Base-by-base conservation (phyloP, 306 rosid species). In the Citrullus amarus region DNA sequence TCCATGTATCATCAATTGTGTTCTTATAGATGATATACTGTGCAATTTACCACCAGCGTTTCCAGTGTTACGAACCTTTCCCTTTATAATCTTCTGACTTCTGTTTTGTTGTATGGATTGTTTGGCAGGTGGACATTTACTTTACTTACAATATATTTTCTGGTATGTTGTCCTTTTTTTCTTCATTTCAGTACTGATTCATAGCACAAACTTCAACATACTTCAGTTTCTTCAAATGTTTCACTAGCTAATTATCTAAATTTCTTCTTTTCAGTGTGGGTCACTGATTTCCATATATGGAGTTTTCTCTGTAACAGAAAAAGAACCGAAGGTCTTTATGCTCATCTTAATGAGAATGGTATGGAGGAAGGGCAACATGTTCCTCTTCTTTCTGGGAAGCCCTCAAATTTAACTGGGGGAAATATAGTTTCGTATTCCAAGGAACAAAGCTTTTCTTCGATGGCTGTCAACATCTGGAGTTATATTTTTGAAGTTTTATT, bases 61-160 rank as follows among this genome's bases (percentile, higher is more conserved):
- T 61, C 13, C 3, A 59, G 75, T 44, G 44, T 68, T 83, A 34
- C 72, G 76, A 79, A 71, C 38, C 18, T 15, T 44, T 22, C 9
- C 55, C 53, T 61, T 56, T 73, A 72, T 82, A 61, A 83, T 81
- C 61, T 87, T 81, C 55, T 72, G 60, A 72, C 58, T 50, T 6
- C 2, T 57, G 60, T 50, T 2, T 50, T 72, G 60, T 28, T 72
- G 60, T 51, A 30, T 50, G 38, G 28, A 72, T 61, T 85, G 83
- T 53, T 86, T 81, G 72, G 81, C 93, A 91, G 97, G 83, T 90
- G 96, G 96, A 91, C 97, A 57, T 90, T 83, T 86, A 86, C 93
- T 80, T 78, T 85, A 78, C 87, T 93, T 76, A 88, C 92, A 61
- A 63, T 90, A 76, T 90, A 91, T 80, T 93, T 93, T 82, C 92